A percentile compares a stretch with the other conserved stretches of the same genome.
Conservation (phyloP, 768 basidiomycete genomes). For the Tulasnella sp. region DNA sequence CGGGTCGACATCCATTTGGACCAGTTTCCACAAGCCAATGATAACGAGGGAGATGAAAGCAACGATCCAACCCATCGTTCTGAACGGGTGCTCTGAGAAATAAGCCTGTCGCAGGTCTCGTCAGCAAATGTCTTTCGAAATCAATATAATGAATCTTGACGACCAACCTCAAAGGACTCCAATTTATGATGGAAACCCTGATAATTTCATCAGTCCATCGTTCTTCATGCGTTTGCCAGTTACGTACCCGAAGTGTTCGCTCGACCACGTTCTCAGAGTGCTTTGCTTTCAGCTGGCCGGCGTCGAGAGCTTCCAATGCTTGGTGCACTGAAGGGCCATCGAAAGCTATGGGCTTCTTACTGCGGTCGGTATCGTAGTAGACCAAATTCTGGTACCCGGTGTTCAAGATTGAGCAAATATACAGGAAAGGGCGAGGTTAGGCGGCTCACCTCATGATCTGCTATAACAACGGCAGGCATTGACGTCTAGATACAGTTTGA, state of each 20-base stretch:
- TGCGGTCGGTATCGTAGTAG: conserved; percentile 62
- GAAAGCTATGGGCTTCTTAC: conserved; percentile 44
- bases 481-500: conserved; percentile 12
- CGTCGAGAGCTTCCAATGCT: conserved; percentile 54
- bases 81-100: not conserved
- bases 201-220: not conserved
- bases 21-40: conserved; percentile 2
- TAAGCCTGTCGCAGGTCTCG: not conserved
- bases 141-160: not conserved
- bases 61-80: not conserved
- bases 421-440: not conserved
- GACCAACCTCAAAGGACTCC: not conserved
- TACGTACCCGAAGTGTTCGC: conserved; percentile 25
- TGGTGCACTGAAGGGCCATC: conserved; percentile 48
- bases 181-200: conserved; percentile 6
- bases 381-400: conserved; percentile 40
- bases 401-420: not conserved
- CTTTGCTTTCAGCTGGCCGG: conserved; percentile 38
- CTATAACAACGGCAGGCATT: conserved; percentile 42
- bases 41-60: conserved; percentile 1
- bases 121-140: not conserved
- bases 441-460: conserved; percentile 60
- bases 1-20: not conserved
- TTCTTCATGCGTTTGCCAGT: not conserved
- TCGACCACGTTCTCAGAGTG: conserved; percentile 65